phyloP scores from a whole-genome alignment of 73 alveolate genomes.

The Blepharisma japonicum region DNA sequence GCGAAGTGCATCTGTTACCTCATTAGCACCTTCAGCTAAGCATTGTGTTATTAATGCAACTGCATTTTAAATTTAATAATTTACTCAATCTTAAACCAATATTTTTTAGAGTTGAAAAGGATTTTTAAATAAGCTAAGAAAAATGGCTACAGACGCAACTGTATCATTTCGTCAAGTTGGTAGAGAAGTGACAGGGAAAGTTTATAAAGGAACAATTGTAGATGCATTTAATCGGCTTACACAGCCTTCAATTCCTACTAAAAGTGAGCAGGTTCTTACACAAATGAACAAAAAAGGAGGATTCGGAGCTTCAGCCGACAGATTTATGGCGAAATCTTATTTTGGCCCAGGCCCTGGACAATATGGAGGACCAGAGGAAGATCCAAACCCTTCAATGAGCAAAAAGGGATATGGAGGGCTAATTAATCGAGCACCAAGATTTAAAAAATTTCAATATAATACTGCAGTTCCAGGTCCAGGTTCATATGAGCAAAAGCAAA shows the following conservation, averaged over 20 bases:
- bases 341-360: slow-evolving; percentile 24
- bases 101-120: too few relatives aligned
- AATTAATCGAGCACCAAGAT: slow-evolving; percentile 20
- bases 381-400: slow-evolving; percentile 25
- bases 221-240: slow-evolving; percentile 1
- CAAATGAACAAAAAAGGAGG: slow-evolving; percentile 18
- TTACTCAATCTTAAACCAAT: too few relatives aligned
- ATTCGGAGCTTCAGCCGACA: slow-evolving; percentile 11
- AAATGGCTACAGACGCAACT: too few relatives aligned
- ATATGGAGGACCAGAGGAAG: not conserved
- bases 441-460: slow-evolving; percentile 20
- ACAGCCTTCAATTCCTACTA: slow-evolving; percentile 29
- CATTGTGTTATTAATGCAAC: too few relatives aligned
- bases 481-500: slow-evolving; percentile 19
- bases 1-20: too few relatives aligned
- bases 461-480: slow-evolving; percentile 34
- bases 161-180: slow-evolving; percentile 13
- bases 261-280: slow-evolving; percentile 9
- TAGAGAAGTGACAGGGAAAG: slow-evolving; percentile 7
- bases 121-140: too few relatives aligned
- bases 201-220: slow-evolving; percentile 1
- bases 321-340: not conserved
- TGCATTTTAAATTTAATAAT: too few relatives aligned
- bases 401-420: slow-evolving; percentile 32
- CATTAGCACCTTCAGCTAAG: too few relatives aligned